Evolutionary conservation across 306 rosid species (phyloP).

Genomic region (Parietaria judaica): DNA sequence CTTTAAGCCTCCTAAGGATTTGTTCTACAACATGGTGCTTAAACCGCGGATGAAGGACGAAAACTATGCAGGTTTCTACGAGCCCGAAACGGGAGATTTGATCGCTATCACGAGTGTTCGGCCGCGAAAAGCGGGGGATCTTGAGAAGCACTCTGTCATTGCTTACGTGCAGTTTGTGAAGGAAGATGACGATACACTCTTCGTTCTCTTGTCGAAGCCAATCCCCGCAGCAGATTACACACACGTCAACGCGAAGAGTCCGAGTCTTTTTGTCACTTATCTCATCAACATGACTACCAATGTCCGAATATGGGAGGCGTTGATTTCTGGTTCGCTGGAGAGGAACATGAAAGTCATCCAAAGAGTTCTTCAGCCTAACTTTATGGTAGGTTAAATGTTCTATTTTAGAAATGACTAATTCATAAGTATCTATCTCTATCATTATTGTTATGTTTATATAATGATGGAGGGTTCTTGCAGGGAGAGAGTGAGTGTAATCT

Average conservation of each 20-base stretch:
- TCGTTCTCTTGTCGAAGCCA: slow-evolving; percentile 19
- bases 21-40: slow-evolving; percentile 18
- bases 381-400: slow-evolving; percentile 22
- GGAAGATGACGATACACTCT: not conserved
- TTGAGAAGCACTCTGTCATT: slow-evolving; percentile 21
- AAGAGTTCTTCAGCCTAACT: slow-evolving; percentile 27
- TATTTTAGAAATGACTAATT: too few species aligned
- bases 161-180: slow-evolving; percentile 14
- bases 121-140: slow-evolving; percentile 27
- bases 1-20: slow-evolving; percentile 21
- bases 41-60: not conserved
- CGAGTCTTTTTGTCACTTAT: slow-evolving; percentile 11
- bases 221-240: not conserved
- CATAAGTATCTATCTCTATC: too few species aligned
- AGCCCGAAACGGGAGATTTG: slow-evolving; percentile 44
- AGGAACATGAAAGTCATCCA: slow-evolving; percentile 20
- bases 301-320: slow-evolving; percentile 23
- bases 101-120: slow-evolving; percentile 32
- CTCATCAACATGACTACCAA: slow-evolving; percentile 24
- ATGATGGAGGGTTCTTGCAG: too few species aligned
- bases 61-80: slow-evolving; percentile 21
- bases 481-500: slow-evolving; percentile 1
- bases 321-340: not conserved
- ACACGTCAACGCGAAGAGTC: not conserved
- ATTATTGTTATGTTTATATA: too few species aligned